Percentiles rank a stretch among this genome's conserved stretches.
phyloP scores from a whole-genome alignment of 2,329 filamentous ascomycete species.

The Fusarium algeriense region DNA sequence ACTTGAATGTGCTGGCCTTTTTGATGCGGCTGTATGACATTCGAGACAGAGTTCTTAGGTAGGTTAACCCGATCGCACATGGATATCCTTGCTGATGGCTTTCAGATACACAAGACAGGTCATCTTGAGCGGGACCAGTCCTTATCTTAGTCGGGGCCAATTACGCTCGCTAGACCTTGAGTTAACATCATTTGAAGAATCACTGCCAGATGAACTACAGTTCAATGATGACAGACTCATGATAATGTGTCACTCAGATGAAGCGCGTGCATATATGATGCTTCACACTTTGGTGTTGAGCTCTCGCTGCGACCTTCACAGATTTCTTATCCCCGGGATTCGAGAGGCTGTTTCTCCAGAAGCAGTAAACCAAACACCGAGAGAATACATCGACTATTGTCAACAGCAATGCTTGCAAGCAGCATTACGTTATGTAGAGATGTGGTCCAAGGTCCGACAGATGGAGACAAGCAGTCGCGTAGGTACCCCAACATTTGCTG shows the following conservation, averaged over 20 bases:
- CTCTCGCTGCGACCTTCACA: conserved; percentile 45
- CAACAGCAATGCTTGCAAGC: conserved; percentile 32
- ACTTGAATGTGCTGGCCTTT: conserved; percentile 38
- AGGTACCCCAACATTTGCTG: conserved; percentile 4
- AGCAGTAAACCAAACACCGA: conserved; percentile 23
- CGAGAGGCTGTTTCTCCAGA: conserved; percentile 37
- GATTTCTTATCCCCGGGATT: conserved; percentile 45
- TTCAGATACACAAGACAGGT: conserved; percentile 36
- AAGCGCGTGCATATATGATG: conserved; percentile 34
- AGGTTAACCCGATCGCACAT: accelerated
- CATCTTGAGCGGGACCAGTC: conserved; percentile 31
- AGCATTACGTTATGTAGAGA: conserved; percentile 7
- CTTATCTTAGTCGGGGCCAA: conserved; percentile 27
- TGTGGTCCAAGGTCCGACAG: conserved; percentile 29
- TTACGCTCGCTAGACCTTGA: conserved; percentile 35
- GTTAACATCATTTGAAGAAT: conserved; percentile 28
- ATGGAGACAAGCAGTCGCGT: conserved; percentile 32
- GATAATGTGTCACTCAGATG: conserved; percentile 45
- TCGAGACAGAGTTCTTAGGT: conserved; percentile 43
- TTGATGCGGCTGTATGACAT: conserved; percentile 40
- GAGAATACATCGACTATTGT: conserved; percentile 34
- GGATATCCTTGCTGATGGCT: accelerated
- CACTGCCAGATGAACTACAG: conserved; percentile 39
- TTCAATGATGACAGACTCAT: conserved; percentile 30
- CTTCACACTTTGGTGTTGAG: conserved; percentile 38